Evolutionary conservation across 2,329 filamentous ascomycete genomes (phyloP), one percentile per base, ranked within the genome.

Genomic region (Eutypa lata): DNA sequence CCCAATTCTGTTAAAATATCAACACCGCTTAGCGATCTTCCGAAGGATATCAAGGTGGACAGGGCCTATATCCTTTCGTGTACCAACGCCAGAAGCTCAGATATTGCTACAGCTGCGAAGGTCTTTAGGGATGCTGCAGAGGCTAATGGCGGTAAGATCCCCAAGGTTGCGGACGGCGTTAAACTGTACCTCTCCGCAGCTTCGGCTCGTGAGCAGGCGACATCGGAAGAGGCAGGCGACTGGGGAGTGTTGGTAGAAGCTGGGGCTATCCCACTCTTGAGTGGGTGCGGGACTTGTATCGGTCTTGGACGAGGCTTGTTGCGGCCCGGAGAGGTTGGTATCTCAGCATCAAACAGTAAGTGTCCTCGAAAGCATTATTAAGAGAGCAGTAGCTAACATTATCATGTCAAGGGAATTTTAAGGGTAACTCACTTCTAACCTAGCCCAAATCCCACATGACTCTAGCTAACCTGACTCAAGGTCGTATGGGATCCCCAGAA

Each of bases 1-100:
- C 93, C 93, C 1, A 96, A 97, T 73, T 92, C 89, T 0, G 91
- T 96, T 65, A 97, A 97, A 71, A 75, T 96, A 0, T 85, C 88
- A 0, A 96, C 87, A 0, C 90, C 93, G 0, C 71, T 97, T 1
- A 73, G 76, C 5, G 84, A 93, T 31, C 81, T 97, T 1, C 67
- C 80, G 0, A 77, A 93, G 66, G 74, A 89, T 58, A 96, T 97
- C 68, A 80, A 83, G 47, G 71, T 97, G 21, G 74, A 97, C 75
- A 91, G 89, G 66, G 91, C 90, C 0, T 97, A 96, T 68, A 77
- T 97, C 0, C 87, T 97, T 0, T 91, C 87, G 0, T 97, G 93
- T 76, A 97, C 93, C 6, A 97, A 97, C 73, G 87, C 84, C 0
- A 80, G 93, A 48, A 82, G 85, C 10, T 91, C 89, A 0, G 93